Evolutionary conservation across 148 eudicot species (phyloP).

Genomic region (Camellia sinensis): DNA sequence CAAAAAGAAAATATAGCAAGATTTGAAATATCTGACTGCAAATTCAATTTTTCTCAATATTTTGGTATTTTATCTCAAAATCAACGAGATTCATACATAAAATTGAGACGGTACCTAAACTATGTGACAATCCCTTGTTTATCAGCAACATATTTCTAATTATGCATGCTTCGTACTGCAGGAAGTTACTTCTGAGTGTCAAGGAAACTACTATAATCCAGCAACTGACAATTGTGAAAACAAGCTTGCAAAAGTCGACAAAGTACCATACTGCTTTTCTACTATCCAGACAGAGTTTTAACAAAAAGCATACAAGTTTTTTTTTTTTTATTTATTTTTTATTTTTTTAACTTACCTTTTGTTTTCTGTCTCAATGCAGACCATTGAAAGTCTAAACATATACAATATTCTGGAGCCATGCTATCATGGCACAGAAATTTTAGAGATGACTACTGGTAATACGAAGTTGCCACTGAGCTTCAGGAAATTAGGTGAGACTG

Average conservation of each 20-base stretch:
- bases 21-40: too few species aligned
- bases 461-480: constrained; percentile 68
- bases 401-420: constrained; percentile 93
- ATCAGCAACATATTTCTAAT: neutral
- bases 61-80: too few species aligned
- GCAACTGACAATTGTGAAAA: constrained; percentile 38
- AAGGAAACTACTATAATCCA: constrained; percentile 64
- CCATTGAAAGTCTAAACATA: constrained; percentile 53
- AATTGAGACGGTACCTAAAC: too few species aligned
- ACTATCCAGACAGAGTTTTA: neutral
- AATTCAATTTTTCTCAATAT: too few species aligned
- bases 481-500: constrained; percentile 71
- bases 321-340: neutral
- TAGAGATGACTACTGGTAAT: constrained; percentile 20
- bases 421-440: constrained; percentile 46
- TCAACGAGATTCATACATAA: too few species aligned
- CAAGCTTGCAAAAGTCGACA: constrained; percentile 51
- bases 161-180: constrained; percentile 27
- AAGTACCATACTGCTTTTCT: constrained; percentile 30
- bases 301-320: neutral
- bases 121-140: too few species aligned
- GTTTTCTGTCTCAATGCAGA: constrained; percentile 34
- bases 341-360: neutral
- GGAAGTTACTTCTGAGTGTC: constrained; percentile 47
- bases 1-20: too few species aligned